These are phyloP conservation scores for Camellia japonica DNA, from an alignment of 148 eudicot genomes.

Conservation along the genomic window DNA sequence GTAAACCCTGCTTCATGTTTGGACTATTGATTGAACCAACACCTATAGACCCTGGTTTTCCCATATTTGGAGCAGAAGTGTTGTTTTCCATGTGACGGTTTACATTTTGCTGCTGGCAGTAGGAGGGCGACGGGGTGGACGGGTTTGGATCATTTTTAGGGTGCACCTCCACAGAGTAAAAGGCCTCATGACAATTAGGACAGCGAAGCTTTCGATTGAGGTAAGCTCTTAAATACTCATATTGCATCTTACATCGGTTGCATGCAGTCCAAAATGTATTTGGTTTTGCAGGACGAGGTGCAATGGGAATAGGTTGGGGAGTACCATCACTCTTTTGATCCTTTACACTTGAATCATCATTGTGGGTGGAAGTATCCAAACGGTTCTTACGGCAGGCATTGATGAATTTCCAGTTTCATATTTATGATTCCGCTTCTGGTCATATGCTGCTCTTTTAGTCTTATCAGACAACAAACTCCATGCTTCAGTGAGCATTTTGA, in stretches of 20 bases:
- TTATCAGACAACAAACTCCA: slow-evolving; percentile 62
- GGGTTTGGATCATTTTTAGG: slow-evolving; percentile 9
- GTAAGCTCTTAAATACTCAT: slow-evolving; percentile 48
- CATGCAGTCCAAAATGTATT: slow-evolving; percentile 76
- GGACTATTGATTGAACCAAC: slow-evolving; percentile 6
- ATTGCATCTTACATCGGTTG: slow-evolving; percentile 52
- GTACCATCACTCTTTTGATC: slow-evolving; percentile 24
- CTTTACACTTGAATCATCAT: slow-evolving; percentile 15
- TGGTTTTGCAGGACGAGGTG: slow-evolving; percentile 23
- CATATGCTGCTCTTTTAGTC: slow-evolving; percentile 42
- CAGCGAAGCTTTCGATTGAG: slow-evolving; percentile 58
- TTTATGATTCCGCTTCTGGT: slow-evolving; percentile 33
- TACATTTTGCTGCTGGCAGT: slow-evolving; percentile 12
- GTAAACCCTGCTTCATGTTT: not conserved
- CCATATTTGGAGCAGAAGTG: not conserved
- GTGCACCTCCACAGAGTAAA: slow-evolving; percentile 43
- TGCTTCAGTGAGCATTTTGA: slow-evolving; percentile 58
- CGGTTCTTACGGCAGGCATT: slow-evolving; percentile 26
- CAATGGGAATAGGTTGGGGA: slow-evolving; percentile 25
- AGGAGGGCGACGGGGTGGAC: slow-evolving; percentile 15
- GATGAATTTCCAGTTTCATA: slow-evolving; percentile 27
- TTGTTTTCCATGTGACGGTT: not conserved
- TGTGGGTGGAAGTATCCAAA: slow-evolving; percentile 23
- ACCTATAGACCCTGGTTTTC: not conserved
- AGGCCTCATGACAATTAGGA: slow-evolving; percentile 48